Conservation (phyloP, 2,329 filamentous ascomycete genomes). For the Diplodia scrobiculata region DNA sequence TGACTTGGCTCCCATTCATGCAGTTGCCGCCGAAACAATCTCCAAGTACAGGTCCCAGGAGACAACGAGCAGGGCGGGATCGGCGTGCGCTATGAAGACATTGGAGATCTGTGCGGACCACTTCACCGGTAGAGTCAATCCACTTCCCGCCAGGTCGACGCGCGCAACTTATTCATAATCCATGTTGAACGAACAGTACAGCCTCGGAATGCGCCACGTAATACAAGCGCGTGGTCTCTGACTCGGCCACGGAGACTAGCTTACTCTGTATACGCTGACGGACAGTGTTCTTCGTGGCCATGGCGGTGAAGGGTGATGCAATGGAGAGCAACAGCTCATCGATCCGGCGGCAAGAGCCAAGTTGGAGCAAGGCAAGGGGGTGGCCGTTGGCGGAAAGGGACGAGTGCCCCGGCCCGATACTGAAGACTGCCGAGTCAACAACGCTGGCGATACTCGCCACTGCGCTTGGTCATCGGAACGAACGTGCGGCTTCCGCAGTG, state of each 20-base stretch:
- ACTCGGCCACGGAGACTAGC: not conserved
- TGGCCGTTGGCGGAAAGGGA: not conserved
- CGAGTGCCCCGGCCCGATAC: not conserved
- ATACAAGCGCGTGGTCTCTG: not conserved
- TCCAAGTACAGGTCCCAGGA: not conserved
- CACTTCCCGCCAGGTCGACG: not conserved
- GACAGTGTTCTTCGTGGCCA: not conserved
- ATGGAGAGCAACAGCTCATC: not conserved
- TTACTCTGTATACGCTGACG: not conserved
- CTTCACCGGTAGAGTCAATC: not conserved
- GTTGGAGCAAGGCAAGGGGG: not conserved
- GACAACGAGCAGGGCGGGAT: not conserved
- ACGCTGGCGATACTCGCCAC: constrained; percentile 15
- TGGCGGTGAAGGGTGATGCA: not conserved
- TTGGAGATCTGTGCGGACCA: constrained; percentile 3
- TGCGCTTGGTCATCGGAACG: not conserved
- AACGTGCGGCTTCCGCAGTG: constrained; percentile 6
- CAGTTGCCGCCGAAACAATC: not conserved
- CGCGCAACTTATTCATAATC: constrained; percentile 15
- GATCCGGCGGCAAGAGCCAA: not conserved
- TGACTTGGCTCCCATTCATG: not conserved
- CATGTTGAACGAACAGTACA: not conserved
- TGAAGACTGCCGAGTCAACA: constrained; percentile 4
- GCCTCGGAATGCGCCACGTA: constrained; percentile 7
- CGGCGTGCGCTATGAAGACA: not conserved